phyloP scores from a whole-genome alignment of 2,329 filamentous ascomycete genomes.

The Claviceps africana region DNA sequence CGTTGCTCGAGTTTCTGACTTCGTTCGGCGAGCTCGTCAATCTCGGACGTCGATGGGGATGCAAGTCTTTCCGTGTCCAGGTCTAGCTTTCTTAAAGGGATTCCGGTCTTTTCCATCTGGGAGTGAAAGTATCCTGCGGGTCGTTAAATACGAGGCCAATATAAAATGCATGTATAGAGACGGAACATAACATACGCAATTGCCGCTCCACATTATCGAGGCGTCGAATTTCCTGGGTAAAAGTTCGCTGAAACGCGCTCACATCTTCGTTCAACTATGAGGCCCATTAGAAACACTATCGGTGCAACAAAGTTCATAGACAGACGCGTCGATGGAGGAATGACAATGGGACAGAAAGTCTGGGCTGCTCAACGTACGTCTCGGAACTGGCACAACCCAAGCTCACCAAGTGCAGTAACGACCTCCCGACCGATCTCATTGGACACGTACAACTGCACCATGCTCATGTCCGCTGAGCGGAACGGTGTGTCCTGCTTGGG shows the following conservation, averaged over 20 bases:
- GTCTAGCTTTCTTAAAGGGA: conserved; percentile 77
- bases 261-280: conserved; percentile 77
- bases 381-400: conserved; percentile 91
- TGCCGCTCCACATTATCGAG: conserved; percentile 97
- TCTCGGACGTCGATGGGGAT: conserved; percentile 81
- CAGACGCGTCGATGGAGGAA: neutral
- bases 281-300: neutral
- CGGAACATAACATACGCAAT: conserved; percentile 53
- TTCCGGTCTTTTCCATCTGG: conserved; percentile 88
- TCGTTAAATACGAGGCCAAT: conserved; percentile 16
- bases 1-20: conserved; percentile 87
- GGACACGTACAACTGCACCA: conserved; percentile 98
- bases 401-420: conserved; percentile 87
- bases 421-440: conserved; percentile 98
- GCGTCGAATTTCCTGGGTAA: conserved; percentile 92
- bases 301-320: neutral
- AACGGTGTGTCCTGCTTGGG: conserved; percentile 81
- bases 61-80: conserved; percentile 80
- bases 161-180: conserved; percentile 1
- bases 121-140: conserved; percentile 71
- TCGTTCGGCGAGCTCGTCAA: conserved; percentile 87
- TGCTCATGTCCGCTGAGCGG: conserved; percentile 99
- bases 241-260: conserved; percentile 90
- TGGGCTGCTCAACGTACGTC: conserved; percentile 50
- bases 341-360: neutral